phyloP scores from a whole-genome alignment of 805 yeast species.

The Kodamaea kaohsiungensis region DNA sequence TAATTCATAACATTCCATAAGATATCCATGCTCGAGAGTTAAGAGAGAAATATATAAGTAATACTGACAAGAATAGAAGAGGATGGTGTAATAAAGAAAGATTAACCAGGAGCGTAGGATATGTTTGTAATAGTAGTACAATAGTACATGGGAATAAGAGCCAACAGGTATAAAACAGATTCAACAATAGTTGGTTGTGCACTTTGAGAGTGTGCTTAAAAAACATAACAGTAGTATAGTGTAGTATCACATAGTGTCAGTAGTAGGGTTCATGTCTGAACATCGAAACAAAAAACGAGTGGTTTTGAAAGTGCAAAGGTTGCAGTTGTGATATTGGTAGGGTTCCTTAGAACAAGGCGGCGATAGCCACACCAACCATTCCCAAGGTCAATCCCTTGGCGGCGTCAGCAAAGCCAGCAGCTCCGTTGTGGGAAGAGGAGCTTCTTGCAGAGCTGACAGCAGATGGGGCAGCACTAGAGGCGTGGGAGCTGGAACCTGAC shows the following conservation, averaged over 20 bases:
- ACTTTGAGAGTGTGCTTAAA: background rate
- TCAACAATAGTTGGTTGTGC: background rate
- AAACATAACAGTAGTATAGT: background rate
- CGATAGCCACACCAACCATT: conserved; percentile 32
- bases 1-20: background rate
- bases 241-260: background rate
- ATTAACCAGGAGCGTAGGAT: conserved; percentile 6
- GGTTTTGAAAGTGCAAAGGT: background rate
- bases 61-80: conserved; percentile 8
- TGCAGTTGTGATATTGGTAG: background rate
- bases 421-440: conserved; percentile 30
- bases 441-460: conserved; percentile 25
- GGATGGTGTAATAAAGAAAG: background rate
- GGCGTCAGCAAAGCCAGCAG: conserved; percentile 29
- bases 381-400: conserved; percentile 20
- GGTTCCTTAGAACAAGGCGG: conserved; percentile 32
- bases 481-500: conserved; percentile 16
- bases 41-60: conserved; percentile 2
- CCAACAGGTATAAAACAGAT: background rate
- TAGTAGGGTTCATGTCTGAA: background rate
- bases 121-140: background rate
- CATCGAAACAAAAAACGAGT: conserved; percentile 2
- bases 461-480: conserved; percentile 18
- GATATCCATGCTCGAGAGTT: conserved; percentile 6
- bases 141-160: conserved; percentile 1